A percentile compares a stretch with the other conserved stretches of the same genome.
Evolutionary conservation across 176 grass and related monocot genomes (phyloP).

Genomic region (Saccharum officinarum): DNA sequence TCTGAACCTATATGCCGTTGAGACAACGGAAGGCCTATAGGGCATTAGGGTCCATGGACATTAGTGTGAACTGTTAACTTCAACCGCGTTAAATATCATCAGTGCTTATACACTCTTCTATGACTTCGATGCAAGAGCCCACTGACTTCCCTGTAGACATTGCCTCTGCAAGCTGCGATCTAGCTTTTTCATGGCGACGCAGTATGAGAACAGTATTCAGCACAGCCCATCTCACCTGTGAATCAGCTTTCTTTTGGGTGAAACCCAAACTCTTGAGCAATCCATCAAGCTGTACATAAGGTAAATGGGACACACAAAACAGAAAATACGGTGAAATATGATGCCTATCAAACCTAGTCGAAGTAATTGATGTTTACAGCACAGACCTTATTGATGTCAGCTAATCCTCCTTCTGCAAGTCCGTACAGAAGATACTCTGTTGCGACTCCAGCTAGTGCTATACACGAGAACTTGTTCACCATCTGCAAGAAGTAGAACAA

Average conservation of each 20-base stretch:
- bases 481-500: slow-evolving; percentile 47
- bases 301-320: not conserved
- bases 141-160: slow-evolving; percentile 45
- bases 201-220: slow-evolving; percentile 41
- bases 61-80: too few relatives aligned
- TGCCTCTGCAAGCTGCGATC: slow-evolving; percentile 44
- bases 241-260: slow-evolving; percentile 53
- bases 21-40: too few relatives aligned
- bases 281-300: slow-evolving; percentile 34
- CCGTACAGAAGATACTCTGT: slow-evolving; percentile 80
- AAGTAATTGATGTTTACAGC: slow-evolving; percentile 4
- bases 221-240: slow-evolving; percentile 54
- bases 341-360: not conserved
- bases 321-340: not conserved
- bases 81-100: slow-evolving; percentile 35
- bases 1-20: too few relatives aligned
- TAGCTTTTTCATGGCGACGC: slow-evolving; percentile 46
- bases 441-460: slow-evolving; percentile 77
- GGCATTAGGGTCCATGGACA: too few relatives aligned
- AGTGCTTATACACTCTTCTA: slow-evolving; percentile 41
- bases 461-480: slow-evolving; percentile 83
- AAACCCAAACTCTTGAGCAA: slow-evolving; percentile 45
- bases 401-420: slow-evolving; percentile 69
- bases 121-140: slow-evolving; percentile 44
- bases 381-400: slow-evolving; percentile 64